These are phyloP conservation scores for Russula abietina DNA, from an alignment of 768 basidiomycete species.

Conservation along the genomic window DNA sequence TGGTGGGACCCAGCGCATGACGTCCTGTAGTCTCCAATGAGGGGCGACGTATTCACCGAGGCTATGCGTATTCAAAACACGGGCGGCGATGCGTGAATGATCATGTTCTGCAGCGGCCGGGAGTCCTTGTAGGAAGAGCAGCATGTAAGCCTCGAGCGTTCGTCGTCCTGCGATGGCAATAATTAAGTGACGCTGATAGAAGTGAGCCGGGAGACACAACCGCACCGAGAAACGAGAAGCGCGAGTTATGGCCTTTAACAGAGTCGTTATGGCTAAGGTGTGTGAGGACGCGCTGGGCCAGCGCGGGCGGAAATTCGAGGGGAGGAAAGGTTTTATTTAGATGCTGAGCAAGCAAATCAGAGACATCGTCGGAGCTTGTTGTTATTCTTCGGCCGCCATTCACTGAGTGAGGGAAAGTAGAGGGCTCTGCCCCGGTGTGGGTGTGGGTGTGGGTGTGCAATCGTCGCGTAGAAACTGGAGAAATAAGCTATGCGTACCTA, in stretches of 20 bases:
- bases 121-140: constrained; percentile 61
- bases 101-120: constrained; percentile 43
- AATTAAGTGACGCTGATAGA: not conserved
- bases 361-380: not conserved
- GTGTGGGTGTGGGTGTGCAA: constrained; percentile 1
- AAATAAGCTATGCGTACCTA: not conserved
- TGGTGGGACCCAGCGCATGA: constrained; percentile 54
- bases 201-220: not conserved
- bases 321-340: constrained; percentile 58
- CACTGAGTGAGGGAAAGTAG: not conserved
- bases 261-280: constrained; percentile 71
- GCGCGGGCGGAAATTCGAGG: constrained; percentile 61
- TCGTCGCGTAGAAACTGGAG: constrained; percentile 10
- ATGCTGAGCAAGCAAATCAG: constrained; percentile 41
- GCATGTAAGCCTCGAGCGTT: constrained; percentile 67
- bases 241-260: constrained; percentile 61
- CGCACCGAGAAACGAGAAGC: constrained; percentile 67
- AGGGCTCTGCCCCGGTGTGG: not conserved
- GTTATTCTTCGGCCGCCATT: not conserved
- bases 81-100: constrained; percentile 50
- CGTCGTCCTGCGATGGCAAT: constrained; percentile 53
- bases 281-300: constrained; percentile 69
- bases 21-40: constrained; percentile 65
- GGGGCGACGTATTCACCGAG: constrained; percentile 71
- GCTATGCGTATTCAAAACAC: constrained; percentile 59